Evolutionary conservation across 2,329 filamentous ascomycete species (phyloP).

Genomic region (Penicillium sp.): DNA sequence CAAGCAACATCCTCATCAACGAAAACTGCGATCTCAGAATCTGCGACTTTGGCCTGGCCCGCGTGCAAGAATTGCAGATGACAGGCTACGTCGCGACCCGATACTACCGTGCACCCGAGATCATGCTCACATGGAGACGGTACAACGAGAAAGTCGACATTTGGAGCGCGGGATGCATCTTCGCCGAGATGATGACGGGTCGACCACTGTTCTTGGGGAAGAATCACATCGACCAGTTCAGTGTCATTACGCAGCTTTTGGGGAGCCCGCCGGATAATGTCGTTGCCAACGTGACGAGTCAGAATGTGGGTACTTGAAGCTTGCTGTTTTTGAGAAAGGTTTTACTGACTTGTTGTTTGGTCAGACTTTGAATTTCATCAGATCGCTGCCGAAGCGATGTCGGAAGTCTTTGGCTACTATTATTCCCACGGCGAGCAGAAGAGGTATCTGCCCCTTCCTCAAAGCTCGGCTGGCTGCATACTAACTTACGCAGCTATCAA

Average conservation of each 20-base stretch:
- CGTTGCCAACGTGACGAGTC: constrained; percentile 95
- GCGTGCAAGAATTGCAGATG: constrained; percentile 99
- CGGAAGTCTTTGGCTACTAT: constrained; percentile 81
- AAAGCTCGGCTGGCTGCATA: background rate
- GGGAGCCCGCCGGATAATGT: constrained; percentile 96
- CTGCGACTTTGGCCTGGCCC: constrained; percentile 95
- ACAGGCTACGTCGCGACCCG: constrained; percentile 97
- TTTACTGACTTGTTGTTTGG: constrained; percentile 4
- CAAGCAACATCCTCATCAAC: constrained; percentile 98
- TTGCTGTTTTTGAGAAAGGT: background rate
- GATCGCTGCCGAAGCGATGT: constrained; percentile 91
- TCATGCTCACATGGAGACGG: constrained; percentile 99
- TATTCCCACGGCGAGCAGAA: constrained; percentile 88
- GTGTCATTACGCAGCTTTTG: constrained; percentile 97
- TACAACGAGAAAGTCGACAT: constrained; percentile 99
- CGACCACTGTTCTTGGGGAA: constrained; percentile 98
- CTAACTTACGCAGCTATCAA: constrained; percentile 67
- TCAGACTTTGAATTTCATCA: constrained; percentile 92
- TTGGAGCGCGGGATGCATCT: constrained; percentile 98
- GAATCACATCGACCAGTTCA: constrained; percentile 99
- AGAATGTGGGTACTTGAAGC: constrained; percentile 69
- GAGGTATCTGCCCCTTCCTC: constrained; percentile 58
- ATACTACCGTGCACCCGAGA: constrained; percentile 98
- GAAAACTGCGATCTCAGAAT: constrained; percentile 99
- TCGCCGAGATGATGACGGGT: constrained; percentile 97